Evolutionary conservation across 139 green algal species (phyloP).

Genomic region (Zygnema cylindricum): DNA sequence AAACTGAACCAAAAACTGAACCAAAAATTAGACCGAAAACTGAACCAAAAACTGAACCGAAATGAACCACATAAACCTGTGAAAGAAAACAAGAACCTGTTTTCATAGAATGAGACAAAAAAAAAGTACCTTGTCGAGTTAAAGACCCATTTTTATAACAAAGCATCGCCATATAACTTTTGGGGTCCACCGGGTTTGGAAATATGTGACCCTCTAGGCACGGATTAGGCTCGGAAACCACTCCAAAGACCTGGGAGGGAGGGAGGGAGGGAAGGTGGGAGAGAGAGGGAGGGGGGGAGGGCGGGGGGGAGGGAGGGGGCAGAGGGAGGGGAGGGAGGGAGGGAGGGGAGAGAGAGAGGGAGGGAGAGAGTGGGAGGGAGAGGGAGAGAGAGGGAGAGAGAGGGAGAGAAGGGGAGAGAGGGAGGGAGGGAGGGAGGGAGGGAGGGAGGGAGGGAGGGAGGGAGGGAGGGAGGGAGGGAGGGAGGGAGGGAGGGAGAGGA

Average conservation of each 20-base stretch:
- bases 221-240: slow-evolving; percentile 45
- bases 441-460: background rate
- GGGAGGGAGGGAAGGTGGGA: background rate
- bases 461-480: background rate
- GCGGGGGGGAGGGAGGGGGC: no score
- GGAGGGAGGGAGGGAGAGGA: background rate
- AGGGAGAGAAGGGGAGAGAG: background rate
- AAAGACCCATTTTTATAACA: slow-evolving; percentile 61
- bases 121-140: slow-evolving; percentile 50
- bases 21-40: no score
- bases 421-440: background rate
- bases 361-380: background rate
- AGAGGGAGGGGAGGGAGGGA: background rate
- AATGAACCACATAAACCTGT: background rate
- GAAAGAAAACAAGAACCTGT: background rate
- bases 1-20: no score
- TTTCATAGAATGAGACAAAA: background rate
- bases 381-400: background rate
- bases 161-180: slow-evolving; percentile 61
- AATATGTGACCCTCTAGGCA: slow-evolving; percentile 48
- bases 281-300: background rate
- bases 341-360: background rate
- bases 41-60: no score
- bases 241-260: slow-evolving; percentile 52
- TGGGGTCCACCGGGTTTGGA: slow-evolving; percentile 59